Conservation (phyloP, 805 yeast genomes). For the Candida coleopterorum region DNA sequence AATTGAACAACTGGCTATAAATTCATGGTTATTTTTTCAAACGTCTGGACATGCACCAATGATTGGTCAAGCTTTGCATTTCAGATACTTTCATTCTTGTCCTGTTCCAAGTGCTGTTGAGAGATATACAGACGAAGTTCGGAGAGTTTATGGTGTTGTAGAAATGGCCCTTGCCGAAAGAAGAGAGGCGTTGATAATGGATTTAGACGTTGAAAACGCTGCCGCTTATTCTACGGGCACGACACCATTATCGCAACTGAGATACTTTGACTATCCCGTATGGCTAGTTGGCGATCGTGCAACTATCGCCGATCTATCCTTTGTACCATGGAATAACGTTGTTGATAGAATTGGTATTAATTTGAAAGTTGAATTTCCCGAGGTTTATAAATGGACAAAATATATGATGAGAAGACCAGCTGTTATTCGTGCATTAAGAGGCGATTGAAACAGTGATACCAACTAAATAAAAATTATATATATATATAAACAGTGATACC, state of each 20-base stretch:
- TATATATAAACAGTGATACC: neutral
- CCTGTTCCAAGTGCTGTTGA: constrained; percentile 86
- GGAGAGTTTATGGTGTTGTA: constrained; percentile 88
- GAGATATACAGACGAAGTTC: constrained; percentile 85
- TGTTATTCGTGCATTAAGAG: constrained; percentile 79
- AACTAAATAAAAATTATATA: too few species aligned
- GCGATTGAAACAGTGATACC: constrained; percentile 44
- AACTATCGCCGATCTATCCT: constrained; percentile 84
- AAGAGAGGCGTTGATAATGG: constrained; percentile 86
- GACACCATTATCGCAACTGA: constrained; percentile 77
- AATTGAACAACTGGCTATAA: constrained; percentile 77
- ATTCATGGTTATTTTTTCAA: constrained; percentile 90
- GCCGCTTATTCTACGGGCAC: constrained; percentile 86
- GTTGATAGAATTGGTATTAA: constrained; percentile 90
- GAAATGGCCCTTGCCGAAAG: constrained; percentile 94
- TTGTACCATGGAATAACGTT: constrained; percentile 96
- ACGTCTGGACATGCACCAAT: constrained; percentile 98
- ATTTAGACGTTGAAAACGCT: constrained; percentile 79
- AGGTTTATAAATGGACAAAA: constrained; percentile 93
- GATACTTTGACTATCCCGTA: constrained; percentile 88
- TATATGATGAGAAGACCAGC: constrained; percentile 95
- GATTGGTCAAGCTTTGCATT: constrained; percentile 96
- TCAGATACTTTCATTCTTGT: constrained; percentile 83
- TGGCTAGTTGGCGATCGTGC: constrained; percentile 87
- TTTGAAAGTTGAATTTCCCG: constrained; percentile 84